Percentiles rank a stretch among this genome's conserved stretches.
phyloP scores from a whole-genome alignment of 2,329 filamentous ascomycete genomes.

The Akanthomyces lecanii region DNA sequence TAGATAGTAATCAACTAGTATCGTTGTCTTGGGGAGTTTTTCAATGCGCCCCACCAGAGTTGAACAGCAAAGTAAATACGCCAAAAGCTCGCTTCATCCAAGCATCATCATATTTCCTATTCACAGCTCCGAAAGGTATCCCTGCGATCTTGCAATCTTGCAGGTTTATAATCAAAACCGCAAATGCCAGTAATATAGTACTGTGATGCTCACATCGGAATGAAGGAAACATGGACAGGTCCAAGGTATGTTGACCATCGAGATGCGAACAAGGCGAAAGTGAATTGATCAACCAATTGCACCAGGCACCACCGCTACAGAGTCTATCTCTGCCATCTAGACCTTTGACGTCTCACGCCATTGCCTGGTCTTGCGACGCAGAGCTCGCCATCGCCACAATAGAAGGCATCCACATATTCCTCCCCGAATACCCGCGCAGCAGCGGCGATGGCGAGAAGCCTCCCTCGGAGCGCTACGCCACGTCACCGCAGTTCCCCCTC shows the following conservation, averaged over 20 bases:
- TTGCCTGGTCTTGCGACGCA: slow-evolving; percentile 22
- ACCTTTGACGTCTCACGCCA: slow-evolving; percentile 39
- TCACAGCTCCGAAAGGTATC: background rate
- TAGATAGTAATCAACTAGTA: background rate
- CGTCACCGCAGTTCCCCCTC: slow-evolving; percentile 12
- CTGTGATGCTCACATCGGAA: background rate
- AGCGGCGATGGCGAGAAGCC: slow-evolving; percentile 4
- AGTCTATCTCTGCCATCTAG: slow-evolving; percentile 40
- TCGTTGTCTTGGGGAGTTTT: background rate
- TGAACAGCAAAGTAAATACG: slow-evolving; percentile 1
- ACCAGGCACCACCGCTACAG: slow-evolving; percentile 40
- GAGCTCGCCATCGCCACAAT: slow-evolving; percentile 14
- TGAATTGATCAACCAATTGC: background rate
- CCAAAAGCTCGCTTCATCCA: background rate
- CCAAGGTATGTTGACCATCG: slow-evolving; percentile 23
- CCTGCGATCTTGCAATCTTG: background rate
- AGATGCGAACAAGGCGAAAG: background rate
- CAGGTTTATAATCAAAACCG: too few relatives aligned
- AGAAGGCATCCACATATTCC: slow-evolving; percentile 12
- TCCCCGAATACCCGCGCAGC: slow-evolving; percentile 13
- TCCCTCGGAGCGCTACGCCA: background rate
- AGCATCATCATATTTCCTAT: background rate
- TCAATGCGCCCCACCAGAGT: background rate
- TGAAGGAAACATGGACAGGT: slow-evolving; percentile 21
- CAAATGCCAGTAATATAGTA: background rate